Evolutionary conservation across 108 stramenopile genomes (phyloP).

Genomic region (Nitzschia sp.): DNA sequence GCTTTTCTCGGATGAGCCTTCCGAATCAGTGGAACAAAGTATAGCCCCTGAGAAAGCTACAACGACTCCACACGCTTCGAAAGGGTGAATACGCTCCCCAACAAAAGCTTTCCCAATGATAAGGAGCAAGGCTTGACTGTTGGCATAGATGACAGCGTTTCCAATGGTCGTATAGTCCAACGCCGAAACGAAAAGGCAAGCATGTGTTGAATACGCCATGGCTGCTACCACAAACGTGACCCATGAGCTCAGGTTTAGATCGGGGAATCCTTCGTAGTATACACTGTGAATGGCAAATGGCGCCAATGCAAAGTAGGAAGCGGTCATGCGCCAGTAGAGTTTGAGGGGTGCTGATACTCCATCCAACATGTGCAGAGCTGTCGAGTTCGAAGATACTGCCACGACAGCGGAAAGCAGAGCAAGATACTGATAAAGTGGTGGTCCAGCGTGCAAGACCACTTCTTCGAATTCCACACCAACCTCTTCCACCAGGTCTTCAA

Average conservation of each 20-base stretch:
- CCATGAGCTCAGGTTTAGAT: constrained; percentile 43
- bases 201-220: constrained; percentile 39
- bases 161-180: constrained; percentile 63
- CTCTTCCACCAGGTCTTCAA: constrained; percentile 25
- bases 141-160: constrained; percentile 58
- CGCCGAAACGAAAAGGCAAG: constrained; percentile 44
- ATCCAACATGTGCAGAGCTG: constrained; percentile 44
- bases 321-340: constrained; percentile 56
- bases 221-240: constrained; percentile 48
- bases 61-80: constrained; percentile 55
- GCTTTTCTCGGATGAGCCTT: neutral
- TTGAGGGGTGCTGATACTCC: constrained; percentile 52
- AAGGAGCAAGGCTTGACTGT: constrained; percentile 52
- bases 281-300: constrained; percentile 33
- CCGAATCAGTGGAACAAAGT: constrained; percentile 51
- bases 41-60: constrained; percentile 64
- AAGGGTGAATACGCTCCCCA: constrained; percentile 36
- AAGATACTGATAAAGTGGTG: constrained; percentile 33
- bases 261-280: constrained; percentile 37
- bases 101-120: constrained; percentile 50
- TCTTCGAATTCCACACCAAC: neutral
- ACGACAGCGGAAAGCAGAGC: constrained; percentile 44
- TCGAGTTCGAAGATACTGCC: constrained; percentile 49
- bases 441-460: neutral
- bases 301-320: constrained; percentile 31